Conservation (phyloP, 805 yeast species). For the Torulaspora gathmanii region DNA sequence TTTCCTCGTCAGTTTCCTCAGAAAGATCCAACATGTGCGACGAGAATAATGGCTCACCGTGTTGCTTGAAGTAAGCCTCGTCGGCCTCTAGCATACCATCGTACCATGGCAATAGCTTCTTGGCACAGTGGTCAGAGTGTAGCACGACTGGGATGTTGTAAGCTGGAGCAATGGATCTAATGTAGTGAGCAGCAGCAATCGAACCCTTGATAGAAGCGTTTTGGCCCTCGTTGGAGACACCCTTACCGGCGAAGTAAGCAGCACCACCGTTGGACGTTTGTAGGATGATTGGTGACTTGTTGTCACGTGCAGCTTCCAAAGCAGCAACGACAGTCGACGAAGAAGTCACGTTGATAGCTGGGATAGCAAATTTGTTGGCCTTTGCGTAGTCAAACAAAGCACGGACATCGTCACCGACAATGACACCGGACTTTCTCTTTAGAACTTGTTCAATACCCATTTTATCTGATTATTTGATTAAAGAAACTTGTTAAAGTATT, state of each 20-base stretch:
- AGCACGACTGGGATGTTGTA: constrained; percentile 95
- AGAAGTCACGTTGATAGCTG: constrained; percentile 97
- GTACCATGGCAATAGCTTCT: constrained; percentile 96
- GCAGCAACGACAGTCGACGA: constrained; percentile 97
- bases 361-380: constrained; percentile 90
- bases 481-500: constrained; percentile 5
- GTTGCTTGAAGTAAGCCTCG: constrained; percentile 78
- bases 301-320: constrained; percentile 94
- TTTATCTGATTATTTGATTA: constrained; percentile 1
- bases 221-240: constrained; percentile 90
- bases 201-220: constrained; percentile 91
- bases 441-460: constrained; percentile 73
- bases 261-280: constrained; percentile 99
- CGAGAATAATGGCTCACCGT: constrained; percentile 95
- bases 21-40: constrained; percentile 98
- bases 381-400: constrained; percentile 87
- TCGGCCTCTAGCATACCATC: constrained; percentile 98
- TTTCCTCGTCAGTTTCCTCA: constrained; percentile 94
- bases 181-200: constrained; percentile 96
- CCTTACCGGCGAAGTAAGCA: constrained; percentile 99
- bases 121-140: constrained; percentile 99
- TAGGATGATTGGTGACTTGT: constrained; percentile 88
- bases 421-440: constrained; percentile 92
- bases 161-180: constrained; percentile 92
- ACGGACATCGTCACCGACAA: constrained; percentile 94